Base-by-base conservation (phyloP, 768 basidiomycete species). In the Solioccasus polychromus region DNA sequence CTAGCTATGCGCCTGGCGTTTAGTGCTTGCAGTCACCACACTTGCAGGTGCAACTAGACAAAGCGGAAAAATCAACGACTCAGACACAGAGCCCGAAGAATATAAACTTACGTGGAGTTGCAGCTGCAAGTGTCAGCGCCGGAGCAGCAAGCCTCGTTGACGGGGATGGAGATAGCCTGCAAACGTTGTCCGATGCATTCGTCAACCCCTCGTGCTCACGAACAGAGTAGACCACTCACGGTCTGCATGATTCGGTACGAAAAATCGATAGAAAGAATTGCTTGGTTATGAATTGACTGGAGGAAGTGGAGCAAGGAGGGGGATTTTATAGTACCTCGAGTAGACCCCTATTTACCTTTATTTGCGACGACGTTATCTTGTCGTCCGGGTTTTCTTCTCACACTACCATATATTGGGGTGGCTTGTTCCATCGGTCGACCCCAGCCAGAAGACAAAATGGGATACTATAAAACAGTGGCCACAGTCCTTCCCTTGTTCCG, bases 21-120 rank as follows among this genome's bases (percentile, higher is more conserved):
- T 25, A 55, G 43, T 52, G 50, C 50, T 52, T 55, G 57, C 57
- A 59, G 34, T 49, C 57, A 36, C 50, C 20, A 22, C 57, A 59
- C 19, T 44, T 51, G 57, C 52, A 58, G 24, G 23, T 18, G 26
- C 57, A 59, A 8, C 57, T 58, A 25, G 10, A 35, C 15, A 2
- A 6, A 8, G n/a, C n/a, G n/a, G n/a, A n/a, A n/a, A n/a, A n/a
- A 15, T 56, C 39, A 52, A 20, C 22, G 18, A 39, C n/a, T 5
- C 7, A 17, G 7, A 18, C 17, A 6, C n/a, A 3, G 6, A 2
- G 23, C 14, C 12, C 15, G 8, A 4, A 17, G 18, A 10, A 17
- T 17, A 35, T n/a, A 22, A 5, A 40, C 44, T 0, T 42, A 52
- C 54, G 24, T 38, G 2, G 58, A 46, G 31, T 31, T 25, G 46